phyloP scores from a whole-genome alignment of 2,329 filamentous ascomycete genomes.

The Trichoderma afroharzianum region DNA sequence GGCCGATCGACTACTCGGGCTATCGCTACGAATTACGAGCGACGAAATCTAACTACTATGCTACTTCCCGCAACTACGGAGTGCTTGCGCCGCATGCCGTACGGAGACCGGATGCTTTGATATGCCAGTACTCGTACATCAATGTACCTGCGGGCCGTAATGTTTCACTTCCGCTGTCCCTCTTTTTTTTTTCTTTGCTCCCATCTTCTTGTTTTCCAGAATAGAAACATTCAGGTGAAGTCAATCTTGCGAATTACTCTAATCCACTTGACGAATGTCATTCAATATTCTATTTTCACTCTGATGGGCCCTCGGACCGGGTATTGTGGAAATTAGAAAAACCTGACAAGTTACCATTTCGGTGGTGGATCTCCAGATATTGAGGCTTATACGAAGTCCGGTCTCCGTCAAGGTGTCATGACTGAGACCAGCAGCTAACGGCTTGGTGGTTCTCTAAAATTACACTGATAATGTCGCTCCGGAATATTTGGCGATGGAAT shows the following conservation, averaged over 20 bases:
- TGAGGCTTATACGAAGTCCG: neutral
- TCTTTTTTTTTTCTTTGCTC: neutral
- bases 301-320: neutral
- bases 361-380: slow-evolving; percentile 4
- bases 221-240: slow-evolving; percentile 2
- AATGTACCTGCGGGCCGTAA: neutral
- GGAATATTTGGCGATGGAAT: neutral
- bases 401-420: neutral
- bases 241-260: neutral
- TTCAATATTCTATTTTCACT: slow-evolving; percentile 1
- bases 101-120: neutral
- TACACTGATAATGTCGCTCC: slow-evolving; percentile 8
- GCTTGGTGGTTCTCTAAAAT: neutral
- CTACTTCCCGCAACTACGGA: neutral
- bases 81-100: neutral
- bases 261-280: neutral
- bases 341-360: neutral
- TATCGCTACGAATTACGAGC: neutral
- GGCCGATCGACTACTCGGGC: neutral
- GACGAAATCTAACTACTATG: neutral
- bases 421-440: neutral
- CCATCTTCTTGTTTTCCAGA: neutral
- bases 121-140: neutral
- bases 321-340: slow-evolving; percentile 7
- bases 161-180: neutral